Evolutionary conservation across 495 filamentous ascomycete species (phyloP).

Genomic region (Aspergillus mulundensis): DNA sequence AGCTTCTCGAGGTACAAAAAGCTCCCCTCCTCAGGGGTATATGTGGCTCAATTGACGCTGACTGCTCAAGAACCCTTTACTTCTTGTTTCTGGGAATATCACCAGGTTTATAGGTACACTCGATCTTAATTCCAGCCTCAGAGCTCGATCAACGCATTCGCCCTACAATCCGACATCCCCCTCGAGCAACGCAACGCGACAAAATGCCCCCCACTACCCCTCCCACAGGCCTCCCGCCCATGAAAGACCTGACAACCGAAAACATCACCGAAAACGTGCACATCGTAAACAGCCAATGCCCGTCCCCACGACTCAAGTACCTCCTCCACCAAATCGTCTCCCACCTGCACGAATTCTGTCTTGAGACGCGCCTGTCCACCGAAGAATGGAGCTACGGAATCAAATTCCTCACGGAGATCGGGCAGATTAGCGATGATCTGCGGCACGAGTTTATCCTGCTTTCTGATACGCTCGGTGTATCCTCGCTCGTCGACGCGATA

Average conservation of each 20-base stretch:
- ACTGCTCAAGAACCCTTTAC: no score
- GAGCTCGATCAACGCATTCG: no score
- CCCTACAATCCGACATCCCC: no score
- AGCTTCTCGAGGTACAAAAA: neutral
- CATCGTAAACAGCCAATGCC: slow-evolving; percentile 58
- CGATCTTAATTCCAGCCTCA: no score
- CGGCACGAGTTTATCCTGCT: slow-evolving; percentile 81
- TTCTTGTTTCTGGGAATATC: no score
- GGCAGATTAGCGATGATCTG: slow-evolving; percentile 60
- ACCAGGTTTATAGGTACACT: no score
- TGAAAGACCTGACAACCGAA: slow-evolving; percentile 64
- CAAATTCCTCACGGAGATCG: slow-evolving; percentile 56
- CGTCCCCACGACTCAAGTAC: slow-evolving; percentile 56
- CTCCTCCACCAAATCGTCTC: slow-evolving; percentile 58
- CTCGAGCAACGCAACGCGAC: no score
- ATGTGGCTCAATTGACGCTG: neutral
- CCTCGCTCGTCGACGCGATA: slow-evolving; percentile 60
- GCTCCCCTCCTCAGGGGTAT: neutral
- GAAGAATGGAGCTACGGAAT: slow-evolving; percentile 65
- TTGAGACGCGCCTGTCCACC: slow-evolving; percentile 64
- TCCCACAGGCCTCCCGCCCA: slow-evolving; percentile 29
- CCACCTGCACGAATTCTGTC: slow-evolving; percentile 66
- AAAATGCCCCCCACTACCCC: neutral
- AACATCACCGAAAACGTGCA: slow-evolving; percentile 68
- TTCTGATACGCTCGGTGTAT: slow-evolving; percentile 75